Evolutionary conservation across 371 early-diverging fungal genomes (phyloP).

Genomic region (Encephalitozoon cuniculi): DNA sequence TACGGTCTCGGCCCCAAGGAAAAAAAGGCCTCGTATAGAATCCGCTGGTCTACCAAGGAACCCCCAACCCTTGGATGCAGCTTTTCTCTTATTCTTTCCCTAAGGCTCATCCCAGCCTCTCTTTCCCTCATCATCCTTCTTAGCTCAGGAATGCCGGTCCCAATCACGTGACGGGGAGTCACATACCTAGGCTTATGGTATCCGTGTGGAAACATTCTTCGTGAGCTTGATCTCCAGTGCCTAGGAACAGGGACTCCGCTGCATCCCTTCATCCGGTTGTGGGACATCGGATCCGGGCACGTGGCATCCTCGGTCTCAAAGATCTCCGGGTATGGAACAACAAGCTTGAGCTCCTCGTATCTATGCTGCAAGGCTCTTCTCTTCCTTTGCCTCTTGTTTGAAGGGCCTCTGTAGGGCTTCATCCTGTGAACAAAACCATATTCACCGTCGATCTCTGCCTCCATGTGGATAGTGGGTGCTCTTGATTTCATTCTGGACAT

Average conservation of each 20-base stretch:
- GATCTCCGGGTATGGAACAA: slow-evolving; percentile 81
- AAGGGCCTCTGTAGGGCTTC: background rate
- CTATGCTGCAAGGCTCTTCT: background rate
- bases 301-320: slow-evolving; percentile 73
- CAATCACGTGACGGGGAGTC: slow-evolving; percentile 68
- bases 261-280: slow-evolving; percentile 76
- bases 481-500: background rate
- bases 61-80: slow-evolving; percentile 85
- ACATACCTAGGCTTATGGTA: slow-evolving; percentile 87
- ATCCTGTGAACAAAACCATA: background rate
- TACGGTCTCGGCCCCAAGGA: slow-evolving; percentile 74
- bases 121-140: slow-evolving; percentile 75
- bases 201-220: slow-evolving; percentile 81
- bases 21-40: slow-evolving; percentile 89
- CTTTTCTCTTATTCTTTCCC: slow-evolving; percentile 72
- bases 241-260: slow-evolving; percentile 81
- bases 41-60: slow-evolving; percentile 82
- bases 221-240: slow-evolving; percentile 75
- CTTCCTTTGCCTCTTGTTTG: slow-evolving; percentile 26
- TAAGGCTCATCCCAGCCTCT: slow-evolving; percentile 70
- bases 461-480: background rate
- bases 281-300: slow-evolving; percentile 78
- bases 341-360: slow-evolving; percentile 63
- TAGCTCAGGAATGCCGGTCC: slow-evolving; percentile 88
- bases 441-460: background rate